These are phyloP conservation scores for Excoecaria agallocha DNA, from an alignment of 345 rosid species.

Conservation along the genomic window DNA sequence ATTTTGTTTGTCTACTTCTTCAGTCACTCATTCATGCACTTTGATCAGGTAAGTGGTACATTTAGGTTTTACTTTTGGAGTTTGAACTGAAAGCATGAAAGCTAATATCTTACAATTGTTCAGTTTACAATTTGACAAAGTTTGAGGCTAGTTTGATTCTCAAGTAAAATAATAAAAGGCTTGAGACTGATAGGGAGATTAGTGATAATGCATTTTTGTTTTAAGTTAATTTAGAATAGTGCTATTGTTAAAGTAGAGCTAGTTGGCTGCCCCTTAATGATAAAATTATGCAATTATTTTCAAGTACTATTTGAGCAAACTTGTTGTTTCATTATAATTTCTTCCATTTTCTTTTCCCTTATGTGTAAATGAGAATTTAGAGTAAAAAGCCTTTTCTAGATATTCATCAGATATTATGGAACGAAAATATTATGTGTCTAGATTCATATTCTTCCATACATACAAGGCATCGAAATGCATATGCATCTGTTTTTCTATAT, in stretches of 20 bases:
- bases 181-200: neutral
- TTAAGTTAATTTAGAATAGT: no score
- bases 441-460: neutral
- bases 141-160: neutral
- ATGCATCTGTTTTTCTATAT: neutral
- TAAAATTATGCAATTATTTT: neutral
- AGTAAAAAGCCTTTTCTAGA: neutral
- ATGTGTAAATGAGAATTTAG: neutral
- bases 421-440: neutral
- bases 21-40: slow-evolving; percentile 55
- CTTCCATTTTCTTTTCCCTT: neutral
- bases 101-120: neutral
- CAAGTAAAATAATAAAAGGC: neutral
- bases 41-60: slow-evolving; percentile 57
- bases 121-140: neutral
- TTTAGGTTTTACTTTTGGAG: neutral
- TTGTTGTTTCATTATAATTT: neutral
- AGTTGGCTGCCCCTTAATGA: neutral
- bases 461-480: neutral
- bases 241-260: neutral
- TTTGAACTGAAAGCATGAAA: neutral
- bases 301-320: neutral
- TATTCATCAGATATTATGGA: neutral
- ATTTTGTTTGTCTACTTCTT: slow-evolving; percentile 64
- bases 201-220: no score